A percentile compares a stretch with the other conserved stretches of the same genome.
These are phyloP conservation scores for Candida orba DNA, from an alignment of 805 yeast genomes.

Conservation along the genomic window DNA sequence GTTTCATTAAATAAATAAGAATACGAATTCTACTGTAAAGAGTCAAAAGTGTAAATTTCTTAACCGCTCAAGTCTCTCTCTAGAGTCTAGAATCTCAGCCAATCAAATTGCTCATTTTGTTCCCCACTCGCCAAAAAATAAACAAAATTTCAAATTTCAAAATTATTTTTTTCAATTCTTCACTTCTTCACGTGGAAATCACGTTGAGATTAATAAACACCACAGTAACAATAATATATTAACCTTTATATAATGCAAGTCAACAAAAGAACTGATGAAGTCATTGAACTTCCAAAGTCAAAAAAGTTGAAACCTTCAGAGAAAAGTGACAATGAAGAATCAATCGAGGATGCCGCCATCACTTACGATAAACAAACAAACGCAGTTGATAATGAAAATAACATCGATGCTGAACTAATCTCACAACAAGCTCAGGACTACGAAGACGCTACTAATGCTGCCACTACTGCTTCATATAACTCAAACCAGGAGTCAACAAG, in stretches of 20 bases:
- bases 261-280: slow-evolving; percentile 10
- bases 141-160: no score
- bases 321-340: not conserved
- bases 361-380: slow-evolving; percentile 1
- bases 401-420: slow-evolving; percentile 20
- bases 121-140: not conserved
- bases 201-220: slow-evolving; percentile 8
- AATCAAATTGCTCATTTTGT: not conserved
- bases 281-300: slow-evolving; percentile 2
- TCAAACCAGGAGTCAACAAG: slow-evolving; percentile 4
- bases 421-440: slow-evolving; percentile 12
- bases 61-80: no score
- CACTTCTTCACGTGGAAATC: slow-evolving; percentile 25
- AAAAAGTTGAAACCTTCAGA: not conserved
- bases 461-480: slow-evolving; percentile 5
- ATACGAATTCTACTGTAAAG: no score
- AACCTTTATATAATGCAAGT: no score
- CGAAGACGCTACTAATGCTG: slow-evolving; percentile 10
- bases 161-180: no score
- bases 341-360: slow-evolving; percentile 6
- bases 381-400: slow-evolving; percentile 8
- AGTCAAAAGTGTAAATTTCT: no score
- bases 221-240: not conserved
- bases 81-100: no score
- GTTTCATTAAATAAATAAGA: no score